Evolutionary conservation across 2,329 filamentous ascomycete genomes (phyloP).

Genomic region (Monilinia polystroma): DNA sequence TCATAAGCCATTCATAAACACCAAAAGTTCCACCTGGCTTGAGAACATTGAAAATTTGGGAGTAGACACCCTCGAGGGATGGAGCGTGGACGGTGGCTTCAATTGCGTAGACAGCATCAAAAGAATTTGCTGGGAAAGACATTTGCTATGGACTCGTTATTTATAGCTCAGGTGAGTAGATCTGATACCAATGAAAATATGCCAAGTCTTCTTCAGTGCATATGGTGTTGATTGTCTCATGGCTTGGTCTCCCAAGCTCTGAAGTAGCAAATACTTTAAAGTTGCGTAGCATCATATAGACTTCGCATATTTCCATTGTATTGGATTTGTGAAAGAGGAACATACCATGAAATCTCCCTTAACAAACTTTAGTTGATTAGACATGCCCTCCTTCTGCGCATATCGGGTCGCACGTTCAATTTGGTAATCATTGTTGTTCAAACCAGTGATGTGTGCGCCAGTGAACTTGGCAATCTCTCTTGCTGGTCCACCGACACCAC

Average conservation of each 20-base stretch:
- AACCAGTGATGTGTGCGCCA: constrained; percentile 80
- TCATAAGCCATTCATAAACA: constrained; percentile 99
- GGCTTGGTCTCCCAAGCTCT: constrained; percentile 13
- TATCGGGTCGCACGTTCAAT: constrained; percentile 90
- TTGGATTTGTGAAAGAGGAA: background rate
- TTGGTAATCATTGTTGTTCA: constrained; percentile 99
- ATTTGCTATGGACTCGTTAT: constrained; percentile 64
- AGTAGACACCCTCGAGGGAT: constrained; percentile 86
- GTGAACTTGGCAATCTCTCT: constrained; percentile 96
- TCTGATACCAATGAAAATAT: background rate
- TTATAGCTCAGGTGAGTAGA: background rate
- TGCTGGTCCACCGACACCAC: constrained; percentile 92
- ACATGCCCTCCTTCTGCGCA: constrained; percentile 76
- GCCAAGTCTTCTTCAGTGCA: background rate
- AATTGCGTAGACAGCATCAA: constrained; percentile 95
- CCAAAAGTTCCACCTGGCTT: constrained; percentile 96
- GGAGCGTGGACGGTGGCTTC: constrained; percentile 96
- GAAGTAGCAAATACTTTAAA: constrained; percentile 17
- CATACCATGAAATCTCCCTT: constrained; percentile 94
- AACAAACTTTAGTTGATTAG: constrained; percentile 77
- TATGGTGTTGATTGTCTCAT: constrained; percentile 15
- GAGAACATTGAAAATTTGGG: constrained; percentile 88
- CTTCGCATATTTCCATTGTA: background rate
- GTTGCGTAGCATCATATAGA: constrained; percentile 15
- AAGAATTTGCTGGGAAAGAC: constrained; percentile 86